Evolutionary conservation across 805 yeast species (phyloP).

Genomic region (Nakazawaea molendinolei): DNA sequence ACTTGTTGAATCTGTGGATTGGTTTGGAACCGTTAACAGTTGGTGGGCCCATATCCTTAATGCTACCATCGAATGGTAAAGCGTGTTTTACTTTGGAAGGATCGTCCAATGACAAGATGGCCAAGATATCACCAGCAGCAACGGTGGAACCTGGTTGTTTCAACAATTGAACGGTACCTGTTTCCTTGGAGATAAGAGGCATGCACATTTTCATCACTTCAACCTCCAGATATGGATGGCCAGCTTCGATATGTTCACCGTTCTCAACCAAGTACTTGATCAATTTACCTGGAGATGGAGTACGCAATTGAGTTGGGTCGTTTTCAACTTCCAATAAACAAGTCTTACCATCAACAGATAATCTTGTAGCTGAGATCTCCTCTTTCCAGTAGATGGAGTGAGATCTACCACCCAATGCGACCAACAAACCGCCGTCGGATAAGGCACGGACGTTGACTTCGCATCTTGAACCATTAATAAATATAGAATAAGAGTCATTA

Average conservation of each 20-base stretch:
- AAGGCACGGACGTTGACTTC: constrained; percentile 84
- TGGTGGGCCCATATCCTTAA: constrained; percentile 86
- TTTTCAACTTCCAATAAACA: constrained; percentile 91
- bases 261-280: constrained; percentile 89
- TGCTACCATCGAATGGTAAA: constrained; percentile 85
- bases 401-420: constrained; percentile 85
- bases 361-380: constrained; percentile 90
- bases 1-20: constrained; percentile 59
- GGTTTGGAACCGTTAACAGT: constrained; percentile 78
- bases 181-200: constrained; percentile 92
- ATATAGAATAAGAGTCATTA: constrained; percentile 75
- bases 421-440: constrained; percentile 89
- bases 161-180: constrained; percentile 85
- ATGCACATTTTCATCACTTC: constrained; percentile 99
- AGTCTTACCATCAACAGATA: constrained; percentile 93
- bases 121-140: constrained; percentile 94
- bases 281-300: constrained; percentile 98
- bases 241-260: constrained; percentile 88
- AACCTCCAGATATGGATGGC: constrained; percentile 95
- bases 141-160: constrained; percentile 99
- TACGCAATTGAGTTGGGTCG: constrained; percentile 97
- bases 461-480: constrained; percentile 87
- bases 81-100: constrained; percentile 98
- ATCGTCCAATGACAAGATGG: constrained; percentile 90
- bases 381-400: constrained; percentile 97